Conservation (phyloP, 805 yeast genomes). For the Yarrowia yakushimensis region DNA sequence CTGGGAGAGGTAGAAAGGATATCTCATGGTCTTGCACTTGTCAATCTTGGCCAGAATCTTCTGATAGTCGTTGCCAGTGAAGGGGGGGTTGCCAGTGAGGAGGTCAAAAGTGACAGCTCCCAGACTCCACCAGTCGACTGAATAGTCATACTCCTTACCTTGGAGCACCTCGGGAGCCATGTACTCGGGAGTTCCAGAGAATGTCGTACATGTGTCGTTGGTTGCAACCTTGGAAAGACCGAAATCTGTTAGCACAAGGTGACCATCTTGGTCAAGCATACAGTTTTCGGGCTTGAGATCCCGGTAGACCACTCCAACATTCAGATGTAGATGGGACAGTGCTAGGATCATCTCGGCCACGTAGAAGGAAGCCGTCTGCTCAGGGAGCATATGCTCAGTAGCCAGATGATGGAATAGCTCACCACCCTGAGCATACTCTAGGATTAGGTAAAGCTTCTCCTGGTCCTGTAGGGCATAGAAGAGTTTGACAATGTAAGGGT, state of each 20-base stretch:
- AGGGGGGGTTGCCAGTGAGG: conserved; percentile 84
- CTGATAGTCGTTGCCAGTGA: conserved; percentile 77
- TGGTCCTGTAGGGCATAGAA: conserved; percentile 82
- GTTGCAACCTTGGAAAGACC: conserved; percentile 57
- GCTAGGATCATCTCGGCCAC: conserved; percentile 80
- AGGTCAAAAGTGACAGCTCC: conserved; percentile 80
- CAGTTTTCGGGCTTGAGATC: conserved; percentile 91
- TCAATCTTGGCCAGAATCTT: conserved; percentile 70
- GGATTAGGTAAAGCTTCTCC: conserved; percentile 65
- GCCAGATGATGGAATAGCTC: conserved; percentile 69
- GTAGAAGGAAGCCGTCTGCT: conserved; percentile 69
- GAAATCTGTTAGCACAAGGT: conserved; percentile 78
- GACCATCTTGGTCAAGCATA: conserved; percentile 70
- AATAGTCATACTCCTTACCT: conserved; percentile 71
- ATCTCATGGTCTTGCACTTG: conserved; percentile 56
- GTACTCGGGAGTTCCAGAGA: conserved; percentile 76
- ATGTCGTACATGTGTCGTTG: conserved; percentile 48
- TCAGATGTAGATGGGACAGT: conserved; percentile 62
- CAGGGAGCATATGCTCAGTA: conserved; percentile 47
- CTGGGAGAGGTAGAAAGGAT: conserved; percentile 72
- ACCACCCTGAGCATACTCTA: conserved; percentile 87
- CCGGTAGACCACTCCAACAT: conserved; percentile 77
- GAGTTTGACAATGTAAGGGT: conserved; percentile 76
- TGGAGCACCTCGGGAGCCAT: conserved; percentile 87
- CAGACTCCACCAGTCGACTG: conserved; percentile 90